Percentiles rank a stretch among this genome's conserved stretches.
phyloP scores from a whole-genome alignment of 2,329 filamentous ascomycete genomes.

The Apiospora aurea region DNA sequence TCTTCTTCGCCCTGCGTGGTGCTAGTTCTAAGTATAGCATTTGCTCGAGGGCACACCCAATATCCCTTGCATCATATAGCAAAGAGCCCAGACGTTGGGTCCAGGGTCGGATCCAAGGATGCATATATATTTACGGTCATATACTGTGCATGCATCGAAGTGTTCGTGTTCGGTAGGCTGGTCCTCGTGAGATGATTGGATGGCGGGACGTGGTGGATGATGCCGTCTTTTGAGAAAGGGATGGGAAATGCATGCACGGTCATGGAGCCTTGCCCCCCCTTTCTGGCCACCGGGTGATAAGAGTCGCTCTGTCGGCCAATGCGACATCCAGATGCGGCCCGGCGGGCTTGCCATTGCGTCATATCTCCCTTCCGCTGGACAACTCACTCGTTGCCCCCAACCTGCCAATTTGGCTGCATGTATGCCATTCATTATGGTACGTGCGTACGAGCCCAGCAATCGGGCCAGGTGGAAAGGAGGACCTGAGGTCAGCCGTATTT shows the following conservation, averaged over 20 bases:
- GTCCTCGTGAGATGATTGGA: background rate
- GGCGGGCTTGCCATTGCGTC: background rate
- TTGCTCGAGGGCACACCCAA: accelerated
- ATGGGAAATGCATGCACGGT: background rate
- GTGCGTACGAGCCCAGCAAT: background rate
- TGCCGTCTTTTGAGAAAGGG: background rate
- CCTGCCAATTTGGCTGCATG: background rate
- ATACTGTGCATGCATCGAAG: background rate
- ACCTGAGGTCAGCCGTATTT: background rate
- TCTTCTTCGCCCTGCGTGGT: background rate
- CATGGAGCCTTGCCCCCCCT: background rate
- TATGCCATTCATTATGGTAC: background rate
- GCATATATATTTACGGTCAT: background rate
- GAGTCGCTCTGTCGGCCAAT: background rate
- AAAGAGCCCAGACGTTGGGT: background rate
- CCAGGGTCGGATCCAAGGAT: background rate
- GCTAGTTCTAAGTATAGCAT: background rate
- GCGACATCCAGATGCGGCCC: background rate
- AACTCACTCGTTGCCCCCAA: background rate
- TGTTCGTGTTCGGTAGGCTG: background rate
- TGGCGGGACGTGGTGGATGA: background rate
- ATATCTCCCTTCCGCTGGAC: background rate
- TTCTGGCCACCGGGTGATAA: background rate
- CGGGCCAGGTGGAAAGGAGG: no score
- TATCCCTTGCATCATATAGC: background rate